phyloP scores from a whole-genome alignment of 169 alveolate species.

The Eimeria tenella region DNA sequence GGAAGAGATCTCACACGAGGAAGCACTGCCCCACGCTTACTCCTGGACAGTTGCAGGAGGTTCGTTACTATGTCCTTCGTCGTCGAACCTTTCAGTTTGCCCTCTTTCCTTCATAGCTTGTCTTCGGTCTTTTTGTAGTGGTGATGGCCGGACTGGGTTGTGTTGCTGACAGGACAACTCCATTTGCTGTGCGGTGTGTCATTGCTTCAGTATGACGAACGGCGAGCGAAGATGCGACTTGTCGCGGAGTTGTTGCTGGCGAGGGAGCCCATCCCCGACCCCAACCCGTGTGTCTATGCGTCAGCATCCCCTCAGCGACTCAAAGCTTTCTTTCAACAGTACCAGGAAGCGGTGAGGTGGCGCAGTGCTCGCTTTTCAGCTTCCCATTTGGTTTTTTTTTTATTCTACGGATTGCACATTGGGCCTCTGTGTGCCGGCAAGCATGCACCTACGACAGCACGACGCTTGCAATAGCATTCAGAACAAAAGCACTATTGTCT shows the following conservation, averaged over 20 bases:
- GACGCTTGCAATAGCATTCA: too few relatives aligned
- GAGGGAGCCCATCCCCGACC: conserved; percentile 70
- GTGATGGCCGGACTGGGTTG: background rate
- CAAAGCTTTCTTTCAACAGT: conserved; percentile 77
- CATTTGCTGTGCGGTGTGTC: background rate
- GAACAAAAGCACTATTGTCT: too few relatives aligned
- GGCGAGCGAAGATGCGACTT: conserved; percentile 70
- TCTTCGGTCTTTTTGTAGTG: background rate
- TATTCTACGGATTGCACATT: too few relatives aligned
- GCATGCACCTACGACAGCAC: too few relatives aligned
- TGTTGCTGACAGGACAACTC: background rate
- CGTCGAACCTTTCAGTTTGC: too few relatives aligned
- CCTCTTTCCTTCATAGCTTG: too few relatives aligned
- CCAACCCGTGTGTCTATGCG: conserved; percentile 66
- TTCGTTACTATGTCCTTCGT: background rate
- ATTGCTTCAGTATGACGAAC: conserved; percentile 67
- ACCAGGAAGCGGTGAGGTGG: conserved; percentile 64
- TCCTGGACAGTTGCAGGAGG: conserved; percentile 67
- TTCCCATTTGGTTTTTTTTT: too few relatives aligned
- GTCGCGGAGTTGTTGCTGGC: conserved; percentile 53
- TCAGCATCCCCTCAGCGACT: conserved; percentile 80
- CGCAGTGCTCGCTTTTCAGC: background rate
- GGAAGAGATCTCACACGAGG: conserved; percentile 66
- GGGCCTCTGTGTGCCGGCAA: too few relatives aligned
- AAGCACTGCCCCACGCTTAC: conserved; percentile 76